Percentiles rank a stretch among this genome's conserved stretches.
phyloP scores from a whole-genome alignment of 2,329 filamentous ascomycete genomes.

The Monosporascus sp. region DNA sequence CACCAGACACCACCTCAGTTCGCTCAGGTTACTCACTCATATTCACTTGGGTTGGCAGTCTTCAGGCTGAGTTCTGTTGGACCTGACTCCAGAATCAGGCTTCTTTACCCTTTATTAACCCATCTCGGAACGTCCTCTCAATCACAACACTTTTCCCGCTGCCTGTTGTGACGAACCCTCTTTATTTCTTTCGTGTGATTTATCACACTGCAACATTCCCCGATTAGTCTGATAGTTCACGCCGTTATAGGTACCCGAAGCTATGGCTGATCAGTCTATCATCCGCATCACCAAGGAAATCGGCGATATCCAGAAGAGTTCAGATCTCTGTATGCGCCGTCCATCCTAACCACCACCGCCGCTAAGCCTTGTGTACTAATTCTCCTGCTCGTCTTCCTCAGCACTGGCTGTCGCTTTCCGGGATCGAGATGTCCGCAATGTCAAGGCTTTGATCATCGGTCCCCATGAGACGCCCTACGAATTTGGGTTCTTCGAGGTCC shows the following conservation, averaged over 20 bases:
- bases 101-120: too few species aligned
- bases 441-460: conserved; percentile 83
- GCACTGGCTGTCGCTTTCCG: conserved; percentile 82
- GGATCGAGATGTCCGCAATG: conserved; percentile 82
- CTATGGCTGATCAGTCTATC: conserved; percentile 79
- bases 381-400: conserved; percentile 28
- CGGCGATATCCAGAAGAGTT: conserved; percentile 74
- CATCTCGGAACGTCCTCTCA: too few species aligned
- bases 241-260: conserved; percentile 12
- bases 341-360: neutral
- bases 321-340: conserved; percentile 71
- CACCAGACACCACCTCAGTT: too few species aligned
- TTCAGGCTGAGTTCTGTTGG: too few species aligned
- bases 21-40: too few species aligned
- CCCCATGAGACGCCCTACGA: conserved; percentile 94
- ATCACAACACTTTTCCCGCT: too few species aligned
- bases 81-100: too few species aligned
- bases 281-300: conserved; percentile 89
- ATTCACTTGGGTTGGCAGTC: too few species aligned
- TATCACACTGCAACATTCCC: neutral
- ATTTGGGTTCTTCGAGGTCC: conserved; percentile 93
- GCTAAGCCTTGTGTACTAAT: conserved; percentile 8
- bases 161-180: too few species aligned
- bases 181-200: too few species aligned
- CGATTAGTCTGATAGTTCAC: conserved; percentile 5